These are phyloP conservation scores for Candida pseudoviswanathii DNA, from an alignment of 1,139 yeast genomes.

Conservation along the genomic window DNA sequence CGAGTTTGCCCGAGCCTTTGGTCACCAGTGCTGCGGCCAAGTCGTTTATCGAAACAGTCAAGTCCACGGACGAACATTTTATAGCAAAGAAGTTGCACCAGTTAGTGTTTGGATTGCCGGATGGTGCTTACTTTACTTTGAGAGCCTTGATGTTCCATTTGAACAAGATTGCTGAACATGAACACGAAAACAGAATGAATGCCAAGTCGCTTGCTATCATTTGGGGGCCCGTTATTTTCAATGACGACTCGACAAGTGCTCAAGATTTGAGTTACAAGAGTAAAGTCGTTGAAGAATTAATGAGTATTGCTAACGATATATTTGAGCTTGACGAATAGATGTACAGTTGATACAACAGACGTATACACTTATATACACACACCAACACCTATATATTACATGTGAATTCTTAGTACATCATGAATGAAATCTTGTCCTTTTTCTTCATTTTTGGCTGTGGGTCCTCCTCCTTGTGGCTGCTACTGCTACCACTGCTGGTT, in stretches of 20 bases:
- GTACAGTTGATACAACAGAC: no score
- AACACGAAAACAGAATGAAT: constrained; percentile 75
- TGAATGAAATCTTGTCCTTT: constrained; percentile 16
- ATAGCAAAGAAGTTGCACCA: constrained; percentile 82
- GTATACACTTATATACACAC: neutral
- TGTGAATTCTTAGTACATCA: constrained; percentile 18
- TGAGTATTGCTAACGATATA: constrained; percentile 82
- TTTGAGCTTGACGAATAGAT: constrained; percentile 66
- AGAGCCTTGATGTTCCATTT: constrained; percentile 84
- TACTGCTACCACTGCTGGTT: neutral
- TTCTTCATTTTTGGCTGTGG: constrained; percentile 10
- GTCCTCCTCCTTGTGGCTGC: neutral
- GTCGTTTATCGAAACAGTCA: constrained; percentile 72
- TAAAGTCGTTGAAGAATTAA: constrained; percentile 78
- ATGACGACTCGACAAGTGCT: constrained; percentile 62
- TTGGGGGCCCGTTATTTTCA: constrained; percentile 91
- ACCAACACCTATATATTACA: constrained; percentile 1
- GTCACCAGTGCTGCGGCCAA: constrained; percentile 59
- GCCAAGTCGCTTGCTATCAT: constrained; percentile 77
- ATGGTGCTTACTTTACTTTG: constrained; percentile 91
- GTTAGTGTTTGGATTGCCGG: constrained; percentile 85
- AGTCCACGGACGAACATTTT: constrained; percentile 49
- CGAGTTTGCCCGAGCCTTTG: constrained; percentile 70
- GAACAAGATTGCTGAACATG: constrained; percentile 68
- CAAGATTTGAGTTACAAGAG: constrained; percentile 84